Evolutionary conservation across 2,329 filamentous ascomycete genomes (phyloP).

Genomic region (Tolypocladium endophyticum): DNA sequence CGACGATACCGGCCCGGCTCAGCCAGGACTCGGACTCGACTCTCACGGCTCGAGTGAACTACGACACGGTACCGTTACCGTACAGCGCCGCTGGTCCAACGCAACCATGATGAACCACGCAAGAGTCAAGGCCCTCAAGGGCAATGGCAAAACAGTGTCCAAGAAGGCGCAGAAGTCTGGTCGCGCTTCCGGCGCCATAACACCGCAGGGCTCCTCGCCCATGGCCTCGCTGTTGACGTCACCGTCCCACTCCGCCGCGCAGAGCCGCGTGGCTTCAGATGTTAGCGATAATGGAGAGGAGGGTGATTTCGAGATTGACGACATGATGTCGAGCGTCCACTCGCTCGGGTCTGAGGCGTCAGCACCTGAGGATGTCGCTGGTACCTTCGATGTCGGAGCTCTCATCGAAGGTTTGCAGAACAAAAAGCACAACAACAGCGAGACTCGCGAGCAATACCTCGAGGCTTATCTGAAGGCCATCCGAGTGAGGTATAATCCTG

Average conservation of each 20-base stretch:
- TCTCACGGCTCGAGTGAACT: background rate
- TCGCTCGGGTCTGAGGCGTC: slow-evolving; percentile 33
- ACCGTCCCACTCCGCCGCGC: slow-evolving; percentile 46
- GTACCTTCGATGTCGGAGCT: slow-evolving; percentile 48
- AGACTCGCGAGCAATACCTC: slow-evolving; percentile 48
- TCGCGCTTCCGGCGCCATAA: slow-evolving; percentile 46
- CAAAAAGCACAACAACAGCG: slow-evolving; percentile 66
- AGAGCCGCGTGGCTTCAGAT: slow-evolving; percentile 54
- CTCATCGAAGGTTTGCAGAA: slow-evolving; percentile 61
- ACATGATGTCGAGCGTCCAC: slow-evolving; percentile 31
- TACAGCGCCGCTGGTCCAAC: background rate
- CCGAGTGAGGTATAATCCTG: slow-evolving; percentile 29
- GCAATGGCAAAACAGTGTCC: slow-evolving; percentile 63
- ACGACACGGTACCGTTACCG: background rate
- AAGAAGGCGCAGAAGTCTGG: slow-evolving; percentile 52
- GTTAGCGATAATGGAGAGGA: slow-evolving; percentile 43
- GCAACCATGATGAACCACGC: slow-evolving; percentile 53
- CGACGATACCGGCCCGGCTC: background rate
- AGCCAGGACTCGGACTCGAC: background rate
- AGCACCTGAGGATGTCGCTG: slow-evolving; percentile 56
- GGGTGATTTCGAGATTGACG: slow-evolving; percentile 25
- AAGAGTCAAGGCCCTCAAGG: slow-evolving; percentile 56
- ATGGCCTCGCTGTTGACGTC: slow-evolving; percentile 46
- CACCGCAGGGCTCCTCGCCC: slow-evolving; percentile 50
- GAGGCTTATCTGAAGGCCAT: slow-evolving; percentile 35